These are phyloP conservation scores for Singerocomus inundabilis DNA, from an alignment of 1,284 basidiomycete species.

Conservation along the genomic window DNA sequence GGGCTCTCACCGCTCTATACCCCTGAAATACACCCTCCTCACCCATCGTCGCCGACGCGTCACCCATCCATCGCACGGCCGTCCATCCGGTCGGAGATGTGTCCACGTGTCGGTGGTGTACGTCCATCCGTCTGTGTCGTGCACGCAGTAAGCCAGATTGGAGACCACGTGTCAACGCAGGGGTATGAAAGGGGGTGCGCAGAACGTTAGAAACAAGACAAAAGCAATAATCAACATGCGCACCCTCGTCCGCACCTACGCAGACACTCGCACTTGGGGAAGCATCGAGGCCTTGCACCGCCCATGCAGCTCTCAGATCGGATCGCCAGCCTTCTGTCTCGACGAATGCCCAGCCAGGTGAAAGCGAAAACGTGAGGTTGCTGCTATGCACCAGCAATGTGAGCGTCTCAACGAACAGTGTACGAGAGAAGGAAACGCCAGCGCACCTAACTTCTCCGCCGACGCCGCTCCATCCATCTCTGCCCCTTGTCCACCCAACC, in stretches of 20 bases:
- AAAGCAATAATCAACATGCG: neutral
- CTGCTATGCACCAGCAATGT: slow-evolving; percentile 45
- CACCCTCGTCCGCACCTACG: slow-evolving; percentile 17
- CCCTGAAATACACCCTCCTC: slow-evolving; percentile 56
- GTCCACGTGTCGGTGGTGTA: slow-evolving; percentile 15
- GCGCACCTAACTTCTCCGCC: slow-evolving; percentile 65
- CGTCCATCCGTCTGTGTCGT: neutral
- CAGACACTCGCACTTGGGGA: slow-evolving; percentile 13
- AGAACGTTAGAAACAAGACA: neutral
- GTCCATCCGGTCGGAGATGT: slow-evolving; percentile 37
- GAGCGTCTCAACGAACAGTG: neutral
- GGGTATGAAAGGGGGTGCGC: neutral
- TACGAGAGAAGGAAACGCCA: neutral
- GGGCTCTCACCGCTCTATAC: neutral
- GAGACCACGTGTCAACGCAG: neutral
- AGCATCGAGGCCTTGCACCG: slow-evolving; percentile 7
- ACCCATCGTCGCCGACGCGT: slow-evolving; percentile 68
- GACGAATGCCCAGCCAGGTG: slow-evolving; percentile 35
- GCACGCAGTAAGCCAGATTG: neutral
- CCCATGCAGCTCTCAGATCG: slow-evolving; percentile 59
- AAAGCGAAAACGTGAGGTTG: slow-evolving; percentile 72
- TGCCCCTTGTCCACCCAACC: slow-evolving; percentile 63
- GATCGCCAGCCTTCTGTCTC: slow-evolving; percentile 73
- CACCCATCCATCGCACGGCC: slow-evolving; percentile 42
- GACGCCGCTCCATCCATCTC: slow-evolving; percentile 71